Conservation (phyloP, 805 yeast genomes). For the Kuraishia hungarica region DNA sequence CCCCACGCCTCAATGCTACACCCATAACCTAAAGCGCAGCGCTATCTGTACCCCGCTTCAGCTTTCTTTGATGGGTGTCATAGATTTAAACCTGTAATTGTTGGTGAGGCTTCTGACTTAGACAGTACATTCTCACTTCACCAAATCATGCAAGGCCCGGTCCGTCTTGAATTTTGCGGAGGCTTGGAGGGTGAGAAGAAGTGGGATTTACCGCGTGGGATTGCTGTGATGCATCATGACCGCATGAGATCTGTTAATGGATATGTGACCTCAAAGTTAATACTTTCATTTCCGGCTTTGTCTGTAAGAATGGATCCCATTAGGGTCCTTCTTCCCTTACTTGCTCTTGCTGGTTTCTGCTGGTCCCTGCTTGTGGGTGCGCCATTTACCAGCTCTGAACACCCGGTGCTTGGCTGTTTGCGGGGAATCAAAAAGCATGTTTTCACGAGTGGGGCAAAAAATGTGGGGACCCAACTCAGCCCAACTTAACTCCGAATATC, state of each 20-base stretch:
- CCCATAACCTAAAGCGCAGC: background rate
- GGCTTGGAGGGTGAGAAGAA: background rate
- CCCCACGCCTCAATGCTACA: background rate
- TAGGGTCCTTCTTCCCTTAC: background rate
- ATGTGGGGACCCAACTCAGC: background rate
- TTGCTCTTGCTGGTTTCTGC: background rate
- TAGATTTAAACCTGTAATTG: too few species aligned
- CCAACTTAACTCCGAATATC: background rate
- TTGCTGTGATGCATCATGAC: background rate
- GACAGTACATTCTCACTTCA: background rate
- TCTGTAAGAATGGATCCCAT: background rate
- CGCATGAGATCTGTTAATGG: background rate
- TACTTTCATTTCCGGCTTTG: background rate
- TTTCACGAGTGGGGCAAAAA: background rate
- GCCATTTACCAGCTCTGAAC: background rate
- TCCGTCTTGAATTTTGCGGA: background rate
- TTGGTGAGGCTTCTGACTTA: background rate
- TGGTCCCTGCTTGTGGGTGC: background rate
- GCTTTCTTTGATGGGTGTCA: background rate
- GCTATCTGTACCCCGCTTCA: background rate
- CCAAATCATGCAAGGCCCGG: background rate
- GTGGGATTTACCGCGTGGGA: background rate
- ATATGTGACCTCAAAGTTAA: background rate
- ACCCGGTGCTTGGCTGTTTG: background rate
- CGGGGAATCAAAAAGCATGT: background rate